These are phyloP conservation scores for Fraxinus ornus DNA, from an alignment of 305 asterid species.

Conservation along the genomic window DNA sequence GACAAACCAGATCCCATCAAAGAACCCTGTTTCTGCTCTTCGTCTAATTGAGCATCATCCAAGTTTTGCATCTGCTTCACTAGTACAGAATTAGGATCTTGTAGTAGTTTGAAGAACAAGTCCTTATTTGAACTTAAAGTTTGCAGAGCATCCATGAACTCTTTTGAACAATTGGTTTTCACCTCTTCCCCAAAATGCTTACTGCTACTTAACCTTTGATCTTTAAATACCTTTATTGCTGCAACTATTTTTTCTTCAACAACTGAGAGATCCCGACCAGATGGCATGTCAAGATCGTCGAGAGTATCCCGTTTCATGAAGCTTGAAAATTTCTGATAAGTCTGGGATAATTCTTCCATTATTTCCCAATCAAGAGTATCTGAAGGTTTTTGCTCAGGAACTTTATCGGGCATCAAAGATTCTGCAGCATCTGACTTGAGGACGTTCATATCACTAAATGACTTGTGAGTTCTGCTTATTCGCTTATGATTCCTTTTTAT, in stretches of 20 bases:
- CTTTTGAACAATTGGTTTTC: slow-evolving; percentile 46
- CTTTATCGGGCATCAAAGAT: slow-evolving; percentile 28
- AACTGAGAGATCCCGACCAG: slow-evolving; percentile 36
- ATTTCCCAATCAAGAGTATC: slow-evolving; percentile 53
- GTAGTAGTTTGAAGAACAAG: slow-evolving; percentile 54
- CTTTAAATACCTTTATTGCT: slow-evolving; percentile 60
- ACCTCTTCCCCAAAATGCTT: slow-evolving; percentile 50
- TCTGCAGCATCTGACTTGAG: slow-evolving; percentile 36
- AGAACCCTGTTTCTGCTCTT: slow-evolving; percentile 35
- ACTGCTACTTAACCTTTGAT: slow-evolving; percentile 42
- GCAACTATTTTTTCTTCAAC: slow-evolving; percentile 63
- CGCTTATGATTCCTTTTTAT: slow-evolving; percentile 38
- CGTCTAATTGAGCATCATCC: slow-evolving; percentile 42
- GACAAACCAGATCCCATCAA: slow-evolving; percentile 32
- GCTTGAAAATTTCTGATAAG: slow-evolving; percentile 31
- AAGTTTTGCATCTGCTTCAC: slow-evolving; percentile 49
- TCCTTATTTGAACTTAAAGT: slow-evolving; percentile 53
- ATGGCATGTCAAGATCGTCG: slow-evolving; percentile 30
- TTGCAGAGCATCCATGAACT: slow-evolving; percentile 65
- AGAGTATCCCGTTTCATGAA: slow-evolving; percentile 26
- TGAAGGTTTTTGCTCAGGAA: slow-evolving; percentile 27
- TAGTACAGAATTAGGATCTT: slow-evolving; percentile 60
- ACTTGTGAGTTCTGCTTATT: slow-evolving; percentile 35
- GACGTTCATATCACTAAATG: slow-evolving; percentile 44
- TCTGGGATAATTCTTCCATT: slow-evolving; percentile 48